phyloP scores from a whole-genome alignment of 805 yeast genomes.

The Pichia cabralensis region DNA sequence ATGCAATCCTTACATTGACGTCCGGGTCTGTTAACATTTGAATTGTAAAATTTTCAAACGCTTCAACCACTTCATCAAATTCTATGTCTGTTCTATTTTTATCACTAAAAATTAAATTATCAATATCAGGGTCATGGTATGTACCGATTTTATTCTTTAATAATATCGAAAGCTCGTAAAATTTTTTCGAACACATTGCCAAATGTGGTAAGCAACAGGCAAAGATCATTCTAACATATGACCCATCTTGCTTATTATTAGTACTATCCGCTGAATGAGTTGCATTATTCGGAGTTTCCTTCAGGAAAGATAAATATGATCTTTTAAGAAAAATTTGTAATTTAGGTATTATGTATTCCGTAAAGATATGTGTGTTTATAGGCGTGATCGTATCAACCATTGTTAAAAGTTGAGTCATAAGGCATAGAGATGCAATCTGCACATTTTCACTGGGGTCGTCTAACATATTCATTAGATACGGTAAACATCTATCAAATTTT shows the following conservation, averaged over 20 bases:
- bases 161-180: slow-evolving; percentile 51
- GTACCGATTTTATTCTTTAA: slow-evolving; percentile 26
- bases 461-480: slow-evolving; percentile 63
- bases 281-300: slow-evolving; percentile 1
- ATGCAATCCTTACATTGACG: slow-evolving; percentile 55
- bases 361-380: slow-evolving; percentile 64
- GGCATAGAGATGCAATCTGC: slow-evolving; percentile 52
- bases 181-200: slow-evolving; percentile 53
- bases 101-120: slow-evolving; percentile 25
- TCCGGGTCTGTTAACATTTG: slow-evolving; percentile 61
- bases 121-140: slow-evolving; percentile 35
- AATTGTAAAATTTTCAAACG: slow-evolving; percentile 58
- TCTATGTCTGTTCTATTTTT: slow-evolving; percentile 28
- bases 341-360: slow-evolving; percentile 76
- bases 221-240: slow-evolving; percentile 50
- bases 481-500: slow-evolving; percentile 77
- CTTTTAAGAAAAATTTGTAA: slow-evolving; percentile 35
- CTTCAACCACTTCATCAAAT: slow-evolving; percentile 35
- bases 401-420: slow-evolving; percentile 56
- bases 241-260: slow-evolving; percentile 8
- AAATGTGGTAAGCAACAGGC: slow-evolving; percentile 68
- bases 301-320: slow-evolving; percentile 20
- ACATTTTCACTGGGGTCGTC: slow-evolving; percentile 62
- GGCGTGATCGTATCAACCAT: slow-evolving; percentile 60
- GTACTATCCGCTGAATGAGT: not conserved